Base-by-base conservation (phyloP, 352 stramenopile species). In the Albugo candida region DNA sequence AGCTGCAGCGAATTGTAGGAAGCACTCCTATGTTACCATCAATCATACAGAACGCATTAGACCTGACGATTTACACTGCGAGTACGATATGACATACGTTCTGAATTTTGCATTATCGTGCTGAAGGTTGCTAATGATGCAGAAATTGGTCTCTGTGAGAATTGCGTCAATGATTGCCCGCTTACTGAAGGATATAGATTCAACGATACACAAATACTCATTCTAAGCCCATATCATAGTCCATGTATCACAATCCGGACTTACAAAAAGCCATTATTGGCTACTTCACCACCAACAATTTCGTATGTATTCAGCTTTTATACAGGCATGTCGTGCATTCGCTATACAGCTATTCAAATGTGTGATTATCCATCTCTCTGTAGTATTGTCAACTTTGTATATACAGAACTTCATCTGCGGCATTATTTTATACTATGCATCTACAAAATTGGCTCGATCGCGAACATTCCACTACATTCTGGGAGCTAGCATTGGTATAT, bases 381-480 rank as follows among this genome's bases (percentile, higher is more conserved):
- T 39, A 80, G 70, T 78, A 56, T 46, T 83, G 41, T 83, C 74
- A 38, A 72, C 65, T 56, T 45, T 71, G 16, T 85, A 79, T 41
- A 61, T 70, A 37, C 73, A 86, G 50, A 85, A 86, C 37, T 82
- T 86, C 43, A 67, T 79, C 39, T 19, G 81, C 31, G 76, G 76
- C 11, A 50, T 85, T 40, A 40, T 78, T 31, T 41, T 84, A 17
- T 86, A 83, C 54, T 81, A 82, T 64, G 58, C 67, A 39, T 80
- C 73, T 16, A 59, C 64, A 24, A 6, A 13, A 13, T 59, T 89
- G 37, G 75, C 73, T 18, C 68, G 69, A 6, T 85, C 72, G 19
- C 71, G 76, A 12, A 54, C 70, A 27, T 91, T 91, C 60, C 77
- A 91, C 62, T 91, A 86, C 41, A 41, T 72, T 12, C 47, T 91